A percentile compares a stretch with the other conserved stretches of the same genome.
Evolutionary conservation across 1,139 yeast species (phyloP).

Genomic region (Lodderomyces elongisporus): DNA sequence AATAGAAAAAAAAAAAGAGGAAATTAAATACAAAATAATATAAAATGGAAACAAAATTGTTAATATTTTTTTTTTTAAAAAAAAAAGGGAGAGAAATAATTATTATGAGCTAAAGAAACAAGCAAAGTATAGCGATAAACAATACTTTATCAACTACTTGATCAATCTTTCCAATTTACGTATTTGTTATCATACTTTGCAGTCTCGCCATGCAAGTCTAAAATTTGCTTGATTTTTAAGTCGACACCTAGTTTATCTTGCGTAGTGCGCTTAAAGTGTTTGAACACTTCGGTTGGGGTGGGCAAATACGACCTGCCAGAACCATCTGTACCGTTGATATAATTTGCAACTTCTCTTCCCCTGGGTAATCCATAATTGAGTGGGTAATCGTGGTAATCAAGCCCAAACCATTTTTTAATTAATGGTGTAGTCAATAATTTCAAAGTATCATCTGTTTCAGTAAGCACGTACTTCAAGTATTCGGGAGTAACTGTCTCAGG

Average conservation of each 20-base stretch:
- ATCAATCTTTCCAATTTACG: slow-evolving; percentile 53
- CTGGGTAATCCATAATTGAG: slow-evolving; percentile 77
- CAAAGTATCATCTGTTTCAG: slow-evolving; percentile 23
- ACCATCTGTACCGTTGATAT: slow-evolving; percentile 61
- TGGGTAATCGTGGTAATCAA: slow-evolving; percentile 63
- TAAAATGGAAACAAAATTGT: too few relatives aligned
- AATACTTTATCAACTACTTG: slow-evolving; percentile 2
- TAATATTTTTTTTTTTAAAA: neutral
- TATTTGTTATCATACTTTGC: slow-evolving; percentile 53
- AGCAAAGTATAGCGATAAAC: neutral
- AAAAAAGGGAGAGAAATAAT: neutral
- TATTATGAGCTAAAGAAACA: neutral
- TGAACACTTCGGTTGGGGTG: slow-evolving; percentile 59
- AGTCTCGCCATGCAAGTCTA: slow-evolving; percentile 58
- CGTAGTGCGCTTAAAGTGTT: slow-evolving; percentile 50
- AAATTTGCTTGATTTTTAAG: slow-evolving; percentile 49
- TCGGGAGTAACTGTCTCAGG: slow-evolving; percentile 18
- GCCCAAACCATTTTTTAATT: slow-evolving; percentile 42
- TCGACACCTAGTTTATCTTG: slow-evolving; percentile 60
- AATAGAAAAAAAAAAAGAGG: too few relatives aligned
- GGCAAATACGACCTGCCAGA: slow-evolving; percentile 61
- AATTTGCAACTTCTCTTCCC: slow-evolving; percentile 52
- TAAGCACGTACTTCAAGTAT: slow-evolving; percentile 19
- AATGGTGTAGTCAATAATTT: slow-evolving; percentile 32
- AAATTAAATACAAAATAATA: too few relatives aligned